Conservation (phyloP, 768 basidiomycete species). For the Lactarius psammicola region DNA sequence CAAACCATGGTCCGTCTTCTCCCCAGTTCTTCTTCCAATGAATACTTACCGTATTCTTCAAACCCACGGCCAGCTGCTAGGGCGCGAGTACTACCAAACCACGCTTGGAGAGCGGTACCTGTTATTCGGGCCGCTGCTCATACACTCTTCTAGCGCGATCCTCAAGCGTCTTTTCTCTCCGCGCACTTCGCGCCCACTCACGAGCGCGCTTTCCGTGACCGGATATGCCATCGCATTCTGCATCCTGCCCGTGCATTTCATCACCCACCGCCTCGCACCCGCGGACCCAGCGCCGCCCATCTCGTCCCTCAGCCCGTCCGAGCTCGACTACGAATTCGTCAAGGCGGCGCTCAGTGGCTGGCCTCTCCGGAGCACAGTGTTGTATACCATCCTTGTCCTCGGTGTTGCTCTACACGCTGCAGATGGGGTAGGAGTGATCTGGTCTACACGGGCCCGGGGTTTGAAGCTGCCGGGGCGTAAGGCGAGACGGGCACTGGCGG, state of each 20-base stretch:
- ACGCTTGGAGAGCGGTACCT: slow-evolving; percentile 64
- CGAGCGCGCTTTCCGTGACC: slow-evolving; percentile 52
- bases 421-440: slow-evolving; percentile 58
- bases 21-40: background rate
- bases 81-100: slow-evolving; percentile 85
- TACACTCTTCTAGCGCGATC: slow-evolving; percentile 61
- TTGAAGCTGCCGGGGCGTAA: slow-evolving; percentile 33
- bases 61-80: slow-evolving; percentile 69
- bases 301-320: slow-evolving; percentile 61
- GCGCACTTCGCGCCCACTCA: slow-evolving; percentile 38
- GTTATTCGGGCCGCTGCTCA: slow-evolving; percentile 60
- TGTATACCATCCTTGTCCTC: slow-evolving; percentile 62
- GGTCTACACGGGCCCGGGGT: slow-evolving; percentile 47
- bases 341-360: slow-evolving; percentile 64
- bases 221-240: slow-evolving; percentile 59
- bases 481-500: slow-evolving; percentile 36
- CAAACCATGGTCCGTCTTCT: slow-evolving; percentile 63
- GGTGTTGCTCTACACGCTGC: slow-evolving; percentile 57
- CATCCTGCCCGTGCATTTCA: slow-evolving; percentile 66
- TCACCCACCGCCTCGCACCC: slow-evolving; percentile 63
- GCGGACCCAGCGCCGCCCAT: slow-evolving; percentile 48
- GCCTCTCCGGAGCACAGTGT: slow-evolving; percentile 58
- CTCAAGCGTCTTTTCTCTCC: slow-evolving; percentile 56
- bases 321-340: slow-evolving; percentile 82
- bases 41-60: background rate